Evolutionary conservation across 2,329 filamentous ascomycete species (phyloP).

Genomic region (Cladophialophora exuberans): DNA sequence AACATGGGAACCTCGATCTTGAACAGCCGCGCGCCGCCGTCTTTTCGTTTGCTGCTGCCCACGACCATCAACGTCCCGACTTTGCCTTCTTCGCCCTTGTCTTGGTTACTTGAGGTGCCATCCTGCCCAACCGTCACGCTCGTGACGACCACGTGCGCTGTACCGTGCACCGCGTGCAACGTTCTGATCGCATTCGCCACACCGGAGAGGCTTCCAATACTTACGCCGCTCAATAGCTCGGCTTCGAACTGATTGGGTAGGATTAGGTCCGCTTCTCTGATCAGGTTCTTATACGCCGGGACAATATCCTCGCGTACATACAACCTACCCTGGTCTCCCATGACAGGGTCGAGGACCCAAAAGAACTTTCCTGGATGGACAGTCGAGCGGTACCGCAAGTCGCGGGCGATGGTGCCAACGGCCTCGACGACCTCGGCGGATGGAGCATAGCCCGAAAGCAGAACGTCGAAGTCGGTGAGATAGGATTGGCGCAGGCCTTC

Average conservation of each 20-base stretch:
- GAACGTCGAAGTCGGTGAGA: conserved; percentile 87
- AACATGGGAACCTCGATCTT: conserved; percentile 83
- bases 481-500: conserved; percentile 80
- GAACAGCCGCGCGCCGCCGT: conserved; percentile 76
- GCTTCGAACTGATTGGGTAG: conserved; percentile 97
- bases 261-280: conserved; percentile 85
- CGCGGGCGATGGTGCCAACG: conserved; percentile 80
- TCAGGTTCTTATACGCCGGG: conserved; percentile 80
- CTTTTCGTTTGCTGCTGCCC: conserved; percentile 25
- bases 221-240: conserved; percentile 64
- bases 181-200: conserved; percentile 30
- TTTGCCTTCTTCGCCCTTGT: background rate
- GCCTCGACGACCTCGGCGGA: conserved; percentile 81
- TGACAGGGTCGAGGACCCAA: conserved; percentile 87
- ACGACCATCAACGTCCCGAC: conserved; percentile 24
- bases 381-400: conserved; percentile 62
- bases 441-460: conserved; percentile 93
- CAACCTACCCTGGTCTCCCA: conserved; percentile 91
- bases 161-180: conserved; percentile 68
- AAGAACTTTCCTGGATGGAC: conserved; percentile 31
- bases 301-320: conserved; percentile 93
- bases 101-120: background rate
- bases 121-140: conserved; percentile 58
- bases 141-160: conserved; percentile 92
- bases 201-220: conserved; percentile 22